phyloP scores from a whole-genome alignment of 129 eudicot species.

The Escallonia rubra region DNA sequence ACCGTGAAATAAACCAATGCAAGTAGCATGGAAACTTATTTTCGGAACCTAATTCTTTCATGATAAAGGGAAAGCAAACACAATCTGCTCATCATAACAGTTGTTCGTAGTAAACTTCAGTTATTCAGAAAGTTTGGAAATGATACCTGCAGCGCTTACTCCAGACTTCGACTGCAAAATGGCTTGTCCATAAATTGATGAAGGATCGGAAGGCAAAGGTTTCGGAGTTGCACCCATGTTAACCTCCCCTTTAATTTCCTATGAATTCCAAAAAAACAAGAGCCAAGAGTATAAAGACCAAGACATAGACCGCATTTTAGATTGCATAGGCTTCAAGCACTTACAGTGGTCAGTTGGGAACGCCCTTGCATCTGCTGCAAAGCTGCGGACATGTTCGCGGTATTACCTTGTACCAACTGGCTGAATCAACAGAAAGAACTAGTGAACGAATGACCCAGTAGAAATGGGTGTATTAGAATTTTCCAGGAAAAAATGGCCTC shows the following conservation, averaged over 20 bases:
- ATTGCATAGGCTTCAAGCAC: slow-evolving; percentile 10
- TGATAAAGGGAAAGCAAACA: neutral
- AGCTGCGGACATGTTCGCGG: slow-evolving; percentile 69
- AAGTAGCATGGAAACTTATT: neutral
- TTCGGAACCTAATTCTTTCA: neutral
- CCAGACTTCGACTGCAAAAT: slow-evolving; percentile 97
- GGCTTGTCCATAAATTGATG: slow-evolving; percentile 94
- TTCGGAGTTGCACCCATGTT: slow-evolving; percentile 73
- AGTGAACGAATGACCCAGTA: slow-evolving; percentile 13
- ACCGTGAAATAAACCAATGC: neutral
- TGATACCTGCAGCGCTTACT: slow-evolving; percentile 74
- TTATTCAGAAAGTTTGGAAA: slow-evolving; percentile 10
- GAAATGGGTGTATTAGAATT: slow-evolving; percentile 1
- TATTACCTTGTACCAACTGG: slow-evolving; percentile 82
- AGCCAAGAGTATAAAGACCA: slow-evolving; percentile 1
- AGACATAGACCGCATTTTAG: slow-evolving; percentile 3
- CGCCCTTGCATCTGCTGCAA: slow-evolving; percentile 93
- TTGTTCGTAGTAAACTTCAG: neutral
- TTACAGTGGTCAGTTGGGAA: slow-evolving; percentile 65
- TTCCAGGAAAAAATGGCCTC: neutral
- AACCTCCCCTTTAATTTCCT: slow-evolving; percentile 84
- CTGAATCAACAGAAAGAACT: slow-evolving; percentile 48
- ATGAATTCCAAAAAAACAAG: slow-evolving; percentile 8
- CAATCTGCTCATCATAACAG: neutral
- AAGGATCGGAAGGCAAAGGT: slow-evolving; percentile 80